Percentiles rank a stretch among this genome's conserved stretches.
Conservation (phyloP, 192 early-diverging fungal species). For the Dissophora globulifera region DNA sequence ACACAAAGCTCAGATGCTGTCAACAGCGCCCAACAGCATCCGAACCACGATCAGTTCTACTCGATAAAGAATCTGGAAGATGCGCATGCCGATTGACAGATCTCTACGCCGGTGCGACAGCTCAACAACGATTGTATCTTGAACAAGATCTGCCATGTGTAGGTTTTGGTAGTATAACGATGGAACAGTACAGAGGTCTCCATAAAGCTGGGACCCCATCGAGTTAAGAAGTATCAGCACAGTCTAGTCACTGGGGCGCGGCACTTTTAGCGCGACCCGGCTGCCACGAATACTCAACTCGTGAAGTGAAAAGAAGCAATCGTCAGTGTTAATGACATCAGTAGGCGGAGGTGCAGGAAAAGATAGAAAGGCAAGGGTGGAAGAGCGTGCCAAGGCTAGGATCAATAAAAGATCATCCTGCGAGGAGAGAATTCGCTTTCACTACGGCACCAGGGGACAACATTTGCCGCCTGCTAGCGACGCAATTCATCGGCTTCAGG, state of each 20-base stretch:
- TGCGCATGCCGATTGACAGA: slow-evolving; percentile 21
- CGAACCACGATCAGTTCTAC: slow-evolving; percentile 8
- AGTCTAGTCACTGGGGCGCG: background rate
- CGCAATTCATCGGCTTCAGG: no score
- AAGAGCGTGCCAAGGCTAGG: no score
- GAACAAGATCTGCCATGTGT: background rate
- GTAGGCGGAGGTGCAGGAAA: no score
- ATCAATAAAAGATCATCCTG: no score
- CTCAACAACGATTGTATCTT: slow-evolving; percentile 11
- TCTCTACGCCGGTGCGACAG: background rate
- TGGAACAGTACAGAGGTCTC: background rate
- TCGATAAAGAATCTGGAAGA: slow-evolving; percentile 2
- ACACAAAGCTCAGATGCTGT: background rate
- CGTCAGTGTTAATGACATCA: no score
- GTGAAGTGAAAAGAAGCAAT: no score
- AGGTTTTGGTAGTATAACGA: slow-evolving; percentile 1
- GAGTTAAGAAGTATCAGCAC: slow-evolving; percentile 1
- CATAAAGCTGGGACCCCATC: background rate
- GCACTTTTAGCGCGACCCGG: no score
- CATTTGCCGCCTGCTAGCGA: no score
- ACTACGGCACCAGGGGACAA: no score
- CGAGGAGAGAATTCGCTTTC: no score
- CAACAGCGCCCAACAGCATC: slow-evolving; percentile 12
- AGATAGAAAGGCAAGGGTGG: no score
- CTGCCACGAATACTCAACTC: no score